A percentile compares a stretch with the other conserved stretches of the same genome.
Conservation (phyloP, 192 early-diverging fungal species). For the Backusella liffmaniae region DNA sequence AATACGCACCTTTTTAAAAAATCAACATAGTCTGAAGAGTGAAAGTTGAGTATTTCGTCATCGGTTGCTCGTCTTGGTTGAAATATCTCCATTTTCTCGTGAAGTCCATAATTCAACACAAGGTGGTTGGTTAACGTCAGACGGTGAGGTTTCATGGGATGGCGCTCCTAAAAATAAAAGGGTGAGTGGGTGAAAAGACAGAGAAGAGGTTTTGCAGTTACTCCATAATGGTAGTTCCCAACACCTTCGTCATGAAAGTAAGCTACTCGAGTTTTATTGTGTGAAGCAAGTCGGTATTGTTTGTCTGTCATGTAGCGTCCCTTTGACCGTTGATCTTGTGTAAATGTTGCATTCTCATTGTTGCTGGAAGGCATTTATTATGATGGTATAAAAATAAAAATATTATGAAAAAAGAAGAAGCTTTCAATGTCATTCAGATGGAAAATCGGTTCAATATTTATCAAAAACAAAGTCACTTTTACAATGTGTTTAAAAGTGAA, state of each 20-base stretch:
- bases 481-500: too few relatives aligned
- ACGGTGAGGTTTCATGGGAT: slow-evolving; percentile 92
- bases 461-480: too few relatives aligned
- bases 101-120: slow-evolving; percentile 88
- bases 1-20: slow-evolving; percentile 74
- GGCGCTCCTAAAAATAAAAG: slow-evolving; percentile 46
- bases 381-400: too few relatives aligned
- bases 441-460: too few relatives aligned
- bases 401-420: too few relatives aligned
- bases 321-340: slow-evolving; percentile 19
- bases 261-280: slow-evolving; percentile 63
- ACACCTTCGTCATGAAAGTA: slow-evolving; percentile 78
- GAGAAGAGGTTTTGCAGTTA: slow-evolving; percentile 12
- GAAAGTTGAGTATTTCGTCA: slow-evolving; percentile 90
- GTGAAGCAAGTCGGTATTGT: slow-evolving; percentile 35
- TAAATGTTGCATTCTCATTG: slow-evolving; percentile 20
- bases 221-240: slow-evolving; percentile 79
- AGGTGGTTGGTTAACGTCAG: slow-evolving; percentile 93
- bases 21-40: slow-evolving; percentile 97
- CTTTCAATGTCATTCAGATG: too few relatives aligned
- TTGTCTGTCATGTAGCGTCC: slow-evolving; percentile 18
- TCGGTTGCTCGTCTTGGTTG: slow-evolving; percentile 85
- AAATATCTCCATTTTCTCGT: slow-evolving; percentile 86
- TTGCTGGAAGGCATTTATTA: background rate
- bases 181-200: background rate